Conservation (phyloP, 176 grass and related monocot genomes). For the Musa beccarii region DNA sequence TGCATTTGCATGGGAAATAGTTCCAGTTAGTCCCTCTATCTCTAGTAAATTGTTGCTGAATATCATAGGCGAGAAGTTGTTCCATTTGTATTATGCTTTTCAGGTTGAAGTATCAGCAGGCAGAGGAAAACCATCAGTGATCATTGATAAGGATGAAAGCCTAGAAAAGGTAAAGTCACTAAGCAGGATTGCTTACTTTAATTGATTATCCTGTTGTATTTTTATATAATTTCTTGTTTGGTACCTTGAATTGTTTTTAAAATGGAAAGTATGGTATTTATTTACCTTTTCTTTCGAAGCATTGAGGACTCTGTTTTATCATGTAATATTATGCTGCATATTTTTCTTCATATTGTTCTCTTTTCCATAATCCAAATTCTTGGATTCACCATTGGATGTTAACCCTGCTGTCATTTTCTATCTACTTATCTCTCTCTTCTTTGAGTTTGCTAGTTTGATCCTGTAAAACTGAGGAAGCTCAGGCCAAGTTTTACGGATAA, state of each 20-base stretch:
- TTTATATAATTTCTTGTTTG: background rate
- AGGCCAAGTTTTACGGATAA: slow-evolving; percentile 94
- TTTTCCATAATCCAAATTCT: background rate
- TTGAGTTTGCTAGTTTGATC: slow-evolving; percentile 59
- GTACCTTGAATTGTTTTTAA: background rate
- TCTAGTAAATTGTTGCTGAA: slow-evolving; percentile 2
- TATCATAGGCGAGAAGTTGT: slow-evolving; percentile 1
- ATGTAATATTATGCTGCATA: background rate
- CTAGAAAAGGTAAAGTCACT: slow-evolving; percentile 47
- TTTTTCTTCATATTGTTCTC: background rate
- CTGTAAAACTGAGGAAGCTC: slow-evolving; percentile 78
- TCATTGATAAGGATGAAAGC: slow-evolving; percentile 82
- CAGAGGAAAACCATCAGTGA: slow-evolving; percentile 56
- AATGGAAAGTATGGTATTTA: background rate
- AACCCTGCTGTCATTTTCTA: background rate
- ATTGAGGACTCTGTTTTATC: background rate
- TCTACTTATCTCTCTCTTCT: slow-evolving; percentile 3
- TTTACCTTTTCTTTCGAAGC: background rate
- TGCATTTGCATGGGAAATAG: slow-evolving; percentile 88
- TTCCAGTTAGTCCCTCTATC: slow-evolving; percentile 40
- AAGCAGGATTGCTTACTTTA: background rate
- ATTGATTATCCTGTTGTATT: background rate
- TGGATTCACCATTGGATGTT: background rate
- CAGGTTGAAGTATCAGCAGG: slow-evolving; percentile 89
- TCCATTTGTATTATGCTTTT: slow-evolving; percentile 15